phyloP scores from a whole-genome alignment of 2,329 filamentous ascomycete species.

The Seiridium unicorne region DNA sequence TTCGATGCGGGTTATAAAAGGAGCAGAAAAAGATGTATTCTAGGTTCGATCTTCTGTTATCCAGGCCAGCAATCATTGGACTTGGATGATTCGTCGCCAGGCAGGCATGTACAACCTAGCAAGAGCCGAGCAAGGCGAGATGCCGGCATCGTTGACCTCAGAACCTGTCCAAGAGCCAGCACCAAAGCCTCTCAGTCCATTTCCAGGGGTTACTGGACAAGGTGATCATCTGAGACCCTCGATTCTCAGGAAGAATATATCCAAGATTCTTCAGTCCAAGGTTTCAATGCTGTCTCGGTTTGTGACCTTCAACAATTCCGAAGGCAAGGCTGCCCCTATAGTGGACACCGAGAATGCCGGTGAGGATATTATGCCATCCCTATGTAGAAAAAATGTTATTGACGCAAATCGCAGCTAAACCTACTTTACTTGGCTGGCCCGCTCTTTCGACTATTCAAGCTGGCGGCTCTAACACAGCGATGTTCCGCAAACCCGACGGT shows the following conservation, averaged over 20 bases:
- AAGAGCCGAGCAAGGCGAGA: background rate
- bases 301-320: too few species aligned
- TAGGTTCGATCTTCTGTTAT: background rate
- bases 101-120: background rate
- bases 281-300: too few species aligned
- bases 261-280: too few species aligned
- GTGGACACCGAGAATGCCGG: too few species aligned
- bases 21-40: background rate
- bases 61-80: background rate
- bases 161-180: background rate
- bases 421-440: background rate
- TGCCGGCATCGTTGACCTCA: background rate
- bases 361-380: too few species aligned
- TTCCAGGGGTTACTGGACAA: background rate
- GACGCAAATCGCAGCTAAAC: background rate
- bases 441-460: background rate
- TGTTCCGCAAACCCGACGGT: background rate
- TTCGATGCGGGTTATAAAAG: too few species aligned
- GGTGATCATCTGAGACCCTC: background rate
- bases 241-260: too few species aligned
- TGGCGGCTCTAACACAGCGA: background rate
- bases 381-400: too few species aligned
- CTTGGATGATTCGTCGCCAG: background rate
- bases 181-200: background rate
- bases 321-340: too few species aligned